A percentile compares a stretch with the other conserved stretches of the same genome.
phyloP scores from a whole-genome alignment of 441 rosid species.

The Erysimum cheiri region DNA sequence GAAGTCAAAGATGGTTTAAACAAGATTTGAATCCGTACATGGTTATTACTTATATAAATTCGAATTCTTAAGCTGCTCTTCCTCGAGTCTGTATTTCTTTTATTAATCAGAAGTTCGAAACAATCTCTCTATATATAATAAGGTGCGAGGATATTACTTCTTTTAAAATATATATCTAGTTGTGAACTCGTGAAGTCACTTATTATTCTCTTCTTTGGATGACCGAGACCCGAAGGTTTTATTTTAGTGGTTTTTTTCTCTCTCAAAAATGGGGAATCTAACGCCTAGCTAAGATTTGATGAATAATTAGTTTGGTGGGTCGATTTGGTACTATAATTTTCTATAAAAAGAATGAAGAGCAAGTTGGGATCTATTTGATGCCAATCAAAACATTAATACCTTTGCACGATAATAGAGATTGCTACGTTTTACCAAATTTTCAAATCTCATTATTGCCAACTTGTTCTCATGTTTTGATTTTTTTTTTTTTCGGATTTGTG shows the following conservation, averaged over 20 bases:
- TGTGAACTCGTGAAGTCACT: conserved; percentile 8
- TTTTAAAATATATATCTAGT: background rate
- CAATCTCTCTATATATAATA: background rate
- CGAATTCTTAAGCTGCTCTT: conserved; percentile 2
- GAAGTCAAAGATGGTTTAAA: conserved; percentile 16
- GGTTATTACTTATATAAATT: background rate
- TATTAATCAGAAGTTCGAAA: background rate
- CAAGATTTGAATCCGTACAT: conserved; percentile 9
- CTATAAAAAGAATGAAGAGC: conserved; percentile 19
- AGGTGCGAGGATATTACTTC: conserved; percentile 15
- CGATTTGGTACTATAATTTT: conserved; percentile 32
- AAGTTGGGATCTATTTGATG: conserved; percentile 40
- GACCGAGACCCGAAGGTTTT: background rate
- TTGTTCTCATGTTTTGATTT: conserved; percentile 27
- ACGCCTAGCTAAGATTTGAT: conserved; percentile 38
- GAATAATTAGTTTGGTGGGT: conserved; percentile 41
- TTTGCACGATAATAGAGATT: conserved; percentile 39
- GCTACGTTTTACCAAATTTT: conserved; percentile 42
- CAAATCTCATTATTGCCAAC: conserved; percentile 36
- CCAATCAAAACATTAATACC: conserved; percentile 39
- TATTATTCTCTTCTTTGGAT: background rate
- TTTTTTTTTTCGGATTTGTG: conserved; percentile 5
- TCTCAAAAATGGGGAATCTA: conserved; percentile 18
- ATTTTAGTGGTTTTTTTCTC: background rate
- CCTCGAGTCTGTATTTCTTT: conserved; percentile 10